Evolutionary conservation across 208 protist species (phyloP), one percentile per base, ranked within the genome.

Genomic region (Leishmania mexicana): DNA sequence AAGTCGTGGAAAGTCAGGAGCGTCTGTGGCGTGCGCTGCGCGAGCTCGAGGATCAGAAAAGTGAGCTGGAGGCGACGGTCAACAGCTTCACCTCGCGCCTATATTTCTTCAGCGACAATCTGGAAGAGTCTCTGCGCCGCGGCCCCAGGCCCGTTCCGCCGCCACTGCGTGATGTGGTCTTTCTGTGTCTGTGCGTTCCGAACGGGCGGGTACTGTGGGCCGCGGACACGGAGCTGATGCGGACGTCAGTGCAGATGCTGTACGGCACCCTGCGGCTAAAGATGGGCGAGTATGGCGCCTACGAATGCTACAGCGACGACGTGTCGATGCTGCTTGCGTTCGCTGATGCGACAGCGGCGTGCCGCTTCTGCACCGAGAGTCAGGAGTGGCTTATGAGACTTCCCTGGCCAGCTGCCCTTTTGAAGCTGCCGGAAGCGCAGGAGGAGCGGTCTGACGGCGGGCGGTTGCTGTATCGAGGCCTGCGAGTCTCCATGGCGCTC

Each of bases 251-350:
- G 78, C 76, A 88, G 60, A 87, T 96, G 51, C 85, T 96, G 76
- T 90, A 93, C 77, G 87, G 85, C 75, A 86, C 87, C 0, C 68
- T 96, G 57, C 94, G 94, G n/a, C 83, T 92, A 24, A 97, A 97
- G 86, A 90, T 94, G 89, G 80, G 64, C 3, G 83, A 96, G 87
- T 96, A 97, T 76, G 94, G 92, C 35, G 91, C 83, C 10, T 94
- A 96, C 81, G 94, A 97, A 83, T 95, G 89, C 81, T 96, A 93
- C 83, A 96, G 93, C 83, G 93, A 97, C 76, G 93, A 89, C 10
- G 83, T 89, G 74, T 93, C 89, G 15, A 90, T 97, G 87, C 83
- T 97, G 49, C 87, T 97, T 1, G 93, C 94, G 51, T 96, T 96
- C 78, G 86, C 87, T 35, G 90, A 95, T 72, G 79, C 93, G 28